phyloP scores from a whole-genome alignment of 371 early-diverging fungal species.

The Paraphysoderma sedebokerense region DNA sequence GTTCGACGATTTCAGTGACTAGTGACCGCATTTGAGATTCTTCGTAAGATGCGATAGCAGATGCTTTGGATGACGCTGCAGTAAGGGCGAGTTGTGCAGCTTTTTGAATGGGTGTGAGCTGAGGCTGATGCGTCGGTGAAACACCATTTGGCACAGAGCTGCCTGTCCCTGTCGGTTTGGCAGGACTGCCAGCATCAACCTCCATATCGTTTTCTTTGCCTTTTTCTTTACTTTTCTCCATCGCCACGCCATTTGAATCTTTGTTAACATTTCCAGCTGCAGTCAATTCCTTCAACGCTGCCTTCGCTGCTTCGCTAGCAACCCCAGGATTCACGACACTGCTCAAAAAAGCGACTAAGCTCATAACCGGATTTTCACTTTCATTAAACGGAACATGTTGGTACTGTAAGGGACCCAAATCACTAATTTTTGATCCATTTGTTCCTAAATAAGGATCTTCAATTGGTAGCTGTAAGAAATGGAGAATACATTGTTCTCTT shows the following conservation, averaged over 20 bases:
- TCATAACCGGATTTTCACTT: conserved; percentile 92
- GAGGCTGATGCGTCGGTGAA: background rate
- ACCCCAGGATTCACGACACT: conserved; percentile 80
- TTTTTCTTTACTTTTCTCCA: background rate
- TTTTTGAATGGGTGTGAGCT: conserved; percentile 11
- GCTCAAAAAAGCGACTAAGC: conserved; percentile 86
- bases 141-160: background rate
- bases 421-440: conserved; percentile 10
- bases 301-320: conserved; percentile 73
- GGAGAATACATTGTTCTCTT: conserved; percentile 83
- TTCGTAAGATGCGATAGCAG: conserved; percentile 33
- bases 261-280: conserved; percentile 9
- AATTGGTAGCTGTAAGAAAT: conserved; percentile 91
- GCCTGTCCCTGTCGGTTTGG: background rate
- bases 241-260: background rate
- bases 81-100: conserved; percentile 40
- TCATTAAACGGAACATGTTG: conserved; percentile 61
- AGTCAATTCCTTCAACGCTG: conserved; percentile 32
- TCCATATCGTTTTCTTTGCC: background rate
- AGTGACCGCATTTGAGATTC: conserved; percentile 63
- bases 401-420: conserved; percentile 38
- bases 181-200: background rate
- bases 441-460: conserved; percentile 65
- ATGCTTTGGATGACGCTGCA: conserved; percentile 40
- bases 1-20: conserved; percentile 61